Evolutionary conservation across 768 basidiomycete genomes (phyloP).

Genomic region (Psilocybe cyanescens): DNA sequence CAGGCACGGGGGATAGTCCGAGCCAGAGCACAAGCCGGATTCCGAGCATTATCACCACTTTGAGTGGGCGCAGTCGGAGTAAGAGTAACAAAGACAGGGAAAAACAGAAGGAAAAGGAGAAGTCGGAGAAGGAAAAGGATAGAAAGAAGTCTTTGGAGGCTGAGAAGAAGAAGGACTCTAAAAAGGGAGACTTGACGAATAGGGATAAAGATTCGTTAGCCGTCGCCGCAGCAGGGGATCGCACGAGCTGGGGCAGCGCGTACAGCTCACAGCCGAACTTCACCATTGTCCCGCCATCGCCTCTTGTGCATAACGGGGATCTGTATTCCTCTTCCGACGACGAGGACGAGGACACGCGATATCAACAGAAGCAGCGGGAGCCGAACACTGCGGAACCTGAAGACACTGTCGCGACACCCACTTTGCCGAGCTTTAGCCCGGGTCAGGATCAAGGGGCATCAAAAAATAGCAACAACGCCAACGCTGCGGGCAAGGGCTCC

Average conservation of each 20-base stretch:
- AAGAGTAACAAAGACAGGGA: constrained; percentile 6
- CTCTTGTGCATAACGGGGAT: constrained; percentile 30
- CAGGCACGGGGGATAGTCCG: neutral
- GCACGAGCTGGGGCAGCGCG: constrained; percentile 28
- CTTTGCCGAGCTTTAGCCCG: constrained; percentile 4
- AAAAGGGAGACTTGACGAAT: no score
- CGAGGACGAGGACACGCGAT: neutral
- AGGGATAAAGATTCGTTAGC: no score
- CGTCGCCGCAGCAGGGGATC: constrained; percentile 8
- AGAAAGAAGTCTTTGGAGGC: no score
- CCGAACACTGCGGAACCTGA: neutral
- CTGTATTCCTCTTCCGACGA: constrained; percentile 23
- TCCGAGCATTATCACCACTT: constrained; percentile 22
- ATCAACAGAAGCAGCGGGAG: neutral
- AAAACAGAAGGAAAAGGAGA: constrained; percentile 8
- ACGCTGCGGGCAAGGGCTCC: constrained; percentile 9
- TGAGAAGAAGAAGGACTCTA: no score
- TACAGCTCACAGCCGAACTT: constrained; percentile 43
- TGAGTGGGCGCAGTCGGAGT: constrained; percentile 11
- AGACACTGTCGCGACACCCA: constrained; percentile 12
- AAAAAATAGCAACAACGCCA: constrained; percentile 6
- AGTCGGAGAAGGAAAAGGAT: constrained; percentile 10
- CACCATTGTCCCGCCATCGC: constrained; percentile 50
- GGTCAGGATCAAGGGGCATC: constrained; percentile 5
- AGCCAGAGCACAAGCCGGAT: constrained; percentile 12